Conservation (phyloP, 73 alveolate genomes). For the Paramecium caudatum region DNA sequence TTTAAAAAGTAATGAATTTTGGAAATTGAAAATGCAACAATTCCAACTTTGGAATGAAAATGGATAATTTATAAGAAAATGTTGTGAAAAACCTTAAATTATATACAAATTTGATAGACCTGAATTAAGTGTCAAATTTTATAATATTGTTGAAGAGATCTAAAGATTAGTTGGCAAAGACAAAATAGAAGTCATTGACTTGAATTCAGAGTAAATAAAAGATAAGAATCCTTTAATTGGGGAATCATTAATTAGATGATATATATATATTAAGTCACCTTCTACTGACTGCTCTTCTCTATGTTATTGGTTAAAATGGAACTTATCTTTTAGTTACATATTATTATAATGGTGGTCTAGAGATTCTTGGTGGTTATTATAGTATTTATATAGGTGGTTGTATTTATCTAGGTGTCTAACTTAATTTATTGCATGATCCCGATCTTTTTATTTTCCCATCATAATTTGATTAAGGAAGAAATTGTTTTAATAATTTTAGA, state of each 20-base stretch:
- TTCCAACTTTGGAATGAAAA: constrained; percentile 34
- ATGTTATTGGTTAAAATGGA: too few species aligned
- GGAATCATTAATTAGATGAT: constrained; percentile 23
- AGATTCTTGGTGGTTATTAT: too few species aligned
- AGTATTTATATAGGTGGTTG: too few species aligned
- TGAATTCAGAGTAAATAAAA: not conserved
- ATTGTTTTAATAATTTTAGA: constrained; percentile 1
- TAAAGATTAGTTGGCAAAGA: constrained; percentile 23
- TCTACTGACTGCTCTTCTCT: too few species aligned
- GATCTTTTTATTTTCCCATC: not conserved
- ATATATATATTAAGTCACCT: too few species aligned
- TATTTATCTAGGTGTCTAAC: too few species aligned
- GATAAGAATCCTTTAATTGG: not conserved
- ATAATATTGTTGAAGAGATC: constrained; percentile 15
- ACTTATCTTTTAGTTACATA: too few species aligned
- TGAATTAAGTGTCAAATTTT: constrained; percentile 54
- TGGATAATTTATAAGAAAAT: constrained; percentile 12
- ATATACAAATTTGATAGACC: constrained; percentile 53
- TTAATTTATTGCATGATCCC: too few species aligned
- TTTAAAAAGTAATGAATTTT: not conserved
- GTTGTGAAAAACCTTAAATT: constrained; percentile 44
- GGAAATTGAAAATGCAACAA: not conserved
- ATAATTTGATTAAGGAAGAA: not conserved
- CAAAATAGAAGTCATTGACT: not conserved
- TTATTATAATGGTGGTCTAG: too few species aligned